Conservation (phyloP, 1,284 basidiomycete species). For the Cutaneotrichosporon sp. region DNA sequence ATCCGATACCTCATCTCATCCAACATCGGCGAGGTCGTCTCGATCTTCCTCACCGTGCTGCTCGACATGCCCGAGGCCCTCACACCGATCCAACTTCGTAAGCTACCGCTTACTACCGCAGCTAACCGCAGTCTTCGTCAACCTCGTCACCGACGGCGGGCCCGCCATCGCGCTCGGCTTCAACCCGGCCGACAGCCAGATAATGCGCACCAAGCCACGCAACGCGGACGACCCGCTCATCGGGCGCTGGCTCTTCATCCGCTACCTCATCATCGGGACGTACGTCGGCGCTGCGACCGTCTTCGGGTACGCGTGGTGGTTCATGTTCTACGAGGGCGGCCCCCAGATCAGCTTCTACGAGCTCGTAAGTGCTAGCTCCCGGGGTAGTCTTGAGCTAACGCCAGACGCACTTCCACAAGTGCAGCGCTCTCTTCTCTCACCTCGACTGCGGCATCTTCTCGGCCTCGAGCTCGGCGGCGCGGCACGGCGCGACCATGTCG, state of each 20-base stretch:
- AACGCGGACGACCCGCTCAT: constrained; percentile 87
- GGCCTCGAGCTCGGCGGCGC: constrained; percentile 69
- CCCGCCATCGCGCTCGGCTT: constrained; percentile 98
- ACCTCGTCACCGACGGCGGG: constrained; percentile 84
- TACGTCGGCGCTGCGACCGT: constrained; percentile 97
- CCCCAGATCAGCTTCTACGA: constrained; percentile 93
- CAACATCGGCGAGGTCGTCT: constrained; percentile 98
- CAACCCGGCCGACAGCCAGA: constrained; percentile 93
- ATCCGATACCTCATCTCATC: constrained; percentile 69
- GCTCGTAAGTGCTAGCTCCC: constrained; percentile 64
- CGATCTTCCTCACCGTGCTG: constrained; percentile 94
- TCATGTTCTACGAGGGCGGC: constrained; percentile 82
- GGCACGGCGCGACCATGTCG: constrained; percentile 91
- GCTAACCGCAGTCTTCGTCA: constrained; percentile 74
- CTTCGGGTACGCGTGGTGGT: constrained; percentile 99
- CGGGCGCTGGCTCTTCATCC: constrained; percentile 90
- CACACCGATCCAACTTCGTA: constrained; percentile 85
- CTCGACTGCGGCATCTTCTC: constrained; percentile 91
- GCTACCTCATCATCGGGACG: constrained; percentile 88
- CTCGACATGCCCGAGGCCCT: constrained; percentile 98
- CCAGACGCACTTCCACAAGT: constrained; percentile 94
- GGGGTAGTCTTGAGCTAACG: neutral
- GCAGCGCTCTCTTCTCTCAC: constrained; percentile 73
- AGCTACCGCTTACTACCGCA: neutral
- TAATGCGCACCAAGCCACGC: constrained; percentile 91